phyloP scores from a whole-genome alignment of 345 rosid species.

The Streptanthus diversifolius region DNA sequence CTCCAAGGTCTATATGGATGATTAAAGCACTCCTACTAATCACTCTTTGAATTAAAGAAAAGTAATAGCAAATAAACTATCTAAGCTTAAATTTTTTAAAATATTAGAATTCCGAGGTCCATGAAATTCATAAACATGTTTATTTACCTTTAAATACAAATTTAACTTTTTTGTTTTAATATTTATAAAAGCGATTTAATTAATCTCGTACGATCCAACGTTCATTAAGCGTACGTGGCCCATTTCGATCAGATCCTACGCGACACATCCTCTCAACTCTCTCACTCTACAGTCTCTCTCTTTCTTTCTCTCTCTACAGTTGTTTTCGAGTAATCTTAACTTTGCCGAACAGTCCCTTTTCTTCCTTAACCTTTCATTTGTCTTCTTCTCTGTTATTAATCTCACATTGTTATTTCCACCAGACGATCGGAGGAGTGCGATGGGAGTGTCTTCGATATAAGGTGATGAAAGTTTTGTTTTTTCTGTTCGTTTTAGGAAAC shows the following conservation, averaged over 20 bases:
- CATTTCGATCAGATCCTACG: constrained; percentile 35
- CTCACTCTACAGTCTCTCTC: constrained; percentile 11
- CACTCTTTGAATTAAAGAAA: constrained; percentile 1
- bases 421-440: constrained; percentile 11
- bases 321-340: constrained; percentile 36
- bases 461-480: constrained; percentile 15
- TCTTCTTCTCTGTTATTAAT: not conserved
- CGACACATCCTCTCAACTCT: constrained; percentile 31
- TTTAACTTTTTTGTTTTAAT: not conserved
- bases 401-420: constrained; percentile 15
- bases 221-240: constrained; percentile 40
- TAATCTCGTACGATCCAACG: constrained; percentile 32
- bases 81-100: not conserved
- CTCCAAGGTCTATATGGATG: not conserved
- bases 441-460: not conserved
- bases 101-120: constrained; percentile 23
- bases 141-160: constrained; percentile 28
- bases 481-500: not conserved
- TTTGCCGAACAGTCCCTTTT: constrained; percentile 26
- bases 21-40: not conserved
- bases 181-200: not conserved
- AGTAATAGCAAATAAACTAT: not conserved
- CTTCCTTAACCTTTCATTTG: constrained; percentile 9
- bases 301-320: constrained; percentile 11
- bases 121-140: constrained; percentile 34